These are phyloP conservation scores for Arthrocladium fulminans DNA, from an alignment of 2,329 filamentous ascomycete species.

Conservation along the genomic window DNA sequence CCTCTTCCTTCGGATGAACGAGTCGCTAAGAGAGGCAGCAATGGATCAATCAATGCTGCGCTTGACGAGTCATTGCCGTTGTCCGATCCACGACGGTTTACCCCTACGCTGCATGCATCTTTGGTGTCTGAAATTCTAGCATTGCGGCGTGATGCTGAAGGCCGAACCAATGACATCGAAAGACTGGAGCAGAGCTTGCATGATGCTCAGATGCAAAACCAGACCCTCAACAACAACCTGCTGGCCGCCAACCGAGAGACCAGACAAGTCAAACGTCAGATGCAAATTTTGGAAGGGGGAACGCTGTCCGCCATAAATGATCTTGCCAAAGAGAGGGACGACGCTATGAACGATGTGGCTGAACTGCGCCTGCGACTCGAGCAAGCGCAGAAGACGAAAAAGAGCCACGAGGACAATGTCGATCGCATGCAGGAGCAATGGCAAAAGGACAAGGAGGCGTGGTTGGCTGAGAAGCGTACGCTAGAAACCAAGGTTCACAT, in stretches of 20 bases:
- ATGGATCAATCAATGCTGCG: conserved; percentile 29
- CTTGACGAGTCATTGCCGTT: conserved; percentile 60
- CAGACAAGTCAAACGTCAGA: conserved; percentile 71
- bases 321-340: conserved; percentile 75
- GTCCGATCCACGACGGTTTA: conserved; percentile 84
- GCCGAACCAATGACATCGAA: conserved; percentile 79
- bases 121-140: conserved; percentile 88
- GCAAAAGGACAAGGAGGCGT: conserved; percentile 73
- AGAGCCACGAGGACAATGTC: conserved; percentile 73
- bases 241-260: conserved; percentile 63
- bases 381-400: conserved; percentile 63
- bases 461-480: conserved; percentile 74
- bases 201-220: conserved; percentile 62
- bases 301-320: conserved; percentile 78
- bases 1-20: conserved; percentile 44
- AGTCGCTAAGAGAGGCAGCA: conserved; percentile 30
- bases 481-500: conserved; percentile 80
- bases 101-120: conserved; percentile 87
- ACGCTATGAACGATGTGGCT: conserved; percentile 60
- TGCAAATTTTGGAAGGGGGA: conserved; percentile 78
- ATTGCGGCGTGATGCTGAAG: conserved; percentile 80
- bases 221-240: conserved; percentile 55
- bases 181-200: conserved; percentile 69
- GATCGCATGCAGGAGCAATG: conserved; percentile 69
- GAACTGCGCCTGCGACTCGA: conserved; percentile 75